Percentiles rank a stretch among this genome's conserved stretches.
Evolutionary conservation across 1,284 basidiomycete genomes (phyloP).

Genomic region (Malassezia cuniculi): DNA sequence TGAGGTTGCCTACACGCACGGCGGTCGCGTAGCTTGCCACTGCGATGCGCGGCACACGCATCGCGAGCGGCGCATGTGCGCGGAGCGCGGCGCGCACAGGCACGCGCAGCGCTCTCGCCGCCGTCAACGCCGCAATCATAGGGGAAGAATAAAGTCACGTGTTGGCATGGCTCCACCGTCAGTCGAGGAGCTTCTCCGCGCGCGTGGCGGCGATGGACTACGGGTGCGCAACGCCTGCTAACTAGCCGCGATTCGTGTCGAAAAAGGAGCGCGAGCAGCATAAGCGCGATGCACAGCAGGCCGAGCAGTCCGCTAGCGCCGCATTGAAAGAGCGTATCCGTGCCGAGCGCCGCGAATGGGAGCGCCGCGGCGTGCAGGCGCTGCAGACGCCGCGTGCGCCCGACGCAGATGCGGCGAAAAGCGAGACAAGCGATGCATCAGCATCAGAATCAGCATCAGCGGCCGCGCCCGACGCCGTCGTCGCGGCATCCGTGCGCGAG

Average conservation of each 20-base stretch:
- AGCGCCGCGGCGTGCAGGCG: too few species aligned
- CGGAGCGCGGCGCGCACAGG: conserved; percentile 1
- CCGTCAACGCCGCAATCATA: conserved; percentile 4
- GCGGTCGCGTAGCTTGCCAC: conserved; percentile 3
- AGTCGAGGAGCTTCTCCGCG: conserved; percentile 7
- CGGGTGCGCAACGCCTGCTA: background rate
- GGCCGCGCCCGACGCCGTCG: too few species aligned
- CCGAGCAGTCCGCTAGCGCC: background rate
- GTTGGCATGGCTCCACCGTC: conserved; percentile 7
- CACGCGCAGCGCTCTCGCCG: conserved; percentile 1
- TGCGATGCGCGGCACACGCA: background rate
- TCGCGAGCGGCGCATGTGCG: background rate
- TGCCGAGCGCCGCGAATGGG: too few species aligned
- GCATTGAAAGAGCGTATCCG: too few species aligned
- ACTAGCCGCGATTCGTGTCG: conserved; percentile 6
- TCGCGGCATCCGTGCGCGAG: conserved; percentile 21
- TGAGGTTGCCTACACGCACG: conserved; percentile 12
- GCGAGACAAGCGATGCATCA: too few species aligned
- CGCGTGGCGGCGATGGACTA: background rate
- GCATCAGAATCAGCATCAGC: too few species aligned
- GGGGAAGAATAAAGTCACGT: too few species aligned
- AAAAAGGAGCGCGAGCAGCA: conserved; percentile 11
- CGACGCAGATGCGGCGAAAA: too few species aligned
- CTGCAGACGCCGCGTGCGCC: too few species aligned
- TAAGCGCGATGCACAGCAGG: conserved; percentile 1